These are phyloP conservation scores for Oxalis stricta DNA, from an alignment of 441 rosid species.

Conservation along the genomic window DNA sequence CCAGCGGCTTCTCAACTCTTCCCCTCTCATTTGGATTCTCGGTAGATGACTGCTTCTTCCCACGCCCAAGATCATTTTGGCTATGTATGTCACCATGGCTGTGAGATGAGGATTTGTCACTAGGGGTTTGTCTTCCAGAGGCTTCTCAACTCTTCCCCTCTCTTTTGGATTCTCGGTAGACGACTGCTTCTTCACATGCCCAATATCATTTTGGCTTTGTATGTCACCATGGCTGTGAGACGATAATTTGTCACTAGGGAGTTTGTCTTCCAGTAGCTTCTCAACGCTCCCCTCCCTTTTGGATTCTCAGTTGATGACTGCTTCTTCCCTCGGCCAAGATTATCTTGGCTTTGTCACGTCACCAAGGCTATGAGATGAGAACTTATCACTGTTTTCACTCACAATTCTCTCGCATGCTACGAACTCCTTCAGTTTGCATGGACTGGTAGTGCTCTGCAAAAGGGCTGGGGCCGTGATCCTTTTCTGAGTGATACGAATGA, in stretches of 20 bases:
- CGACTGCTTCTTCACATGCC: conserved; percentile 16
- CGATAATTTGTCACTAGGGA: no score
- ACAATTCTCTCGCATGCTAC: no score
- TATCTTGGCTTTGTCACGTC: conserved; percentile 13
- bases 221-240: conserved; percentile 1
- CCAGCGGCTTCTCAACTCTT: conserved; percentile 13
- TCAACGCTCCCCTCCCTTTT: conserved; percentile 20
- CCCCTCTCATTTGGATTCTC: conserved; percentile 22
- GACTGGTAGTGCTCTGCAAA: conserved; percentile 3
- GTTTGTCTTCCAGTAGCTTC: conserved; percentile 15
- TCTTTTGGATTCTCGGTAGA: conserved; percentile 18
- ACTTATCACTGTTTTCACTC: no score
- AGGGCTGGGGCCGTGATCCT: background rate
- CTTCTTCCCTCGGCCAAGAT: conserved; percentile 16
- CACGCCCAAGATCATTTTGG: conserved; percentile 12
- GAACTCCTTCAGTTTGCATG: conserved; percentile 14
- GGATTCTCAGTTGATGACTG: conserved; percentile 14
- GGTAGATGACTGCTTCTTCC: conserved; percentile 18
- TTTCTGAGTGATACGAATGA: conserved; percentile 10
- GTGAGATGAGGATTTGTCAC: conserved; percentile 6
- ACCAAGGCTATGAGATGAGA: background rate
- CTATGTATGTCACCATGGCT: conserved; percentile 8
- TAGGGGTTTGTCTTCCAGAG: conserved; percentile 11
- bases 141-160: conserved; percentile 15
- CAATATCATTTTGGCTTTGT: conserved; percentile 15